A percentile compares a stretch with the other conserved stretches of the same genome.
These are phyloP conservation scores for Ilyonectria destructans DNA, from an alignment of 2,329 filamentous ascomycete species.

Conservation along the genomic window DNA sequence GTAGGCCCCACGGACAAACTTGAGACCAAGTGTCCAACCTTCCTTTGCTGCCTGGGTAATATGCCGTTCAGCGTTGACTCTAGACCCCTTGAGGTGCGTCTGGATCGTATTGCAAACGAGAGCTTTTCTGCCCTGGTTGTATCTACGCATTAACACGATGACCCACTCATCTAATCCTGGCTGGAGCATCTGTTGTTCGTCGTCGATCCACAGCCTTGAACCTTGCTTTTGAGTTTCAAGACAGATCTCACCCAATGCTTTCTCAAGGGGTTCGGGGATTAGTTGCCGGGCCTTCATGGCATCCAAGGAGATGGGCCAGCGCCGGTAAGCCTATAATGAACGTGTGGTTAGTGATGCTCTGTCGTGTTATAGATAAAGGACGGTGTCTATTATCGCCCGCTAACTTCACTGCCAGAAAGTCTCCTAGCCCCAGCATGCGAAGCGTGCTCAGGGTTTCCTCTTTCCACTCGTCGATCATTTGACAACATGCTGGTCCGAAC, in stretches of 20 bases:
- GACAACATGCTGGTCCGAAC: slow-evolving; percentile 2
- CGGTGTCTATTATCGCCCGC: slow-evolving; percentile 3
- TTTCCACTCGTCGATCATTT: slow-evolving; percentile 60
- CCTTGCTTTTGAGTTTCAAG: slow-evolving; percentile 52
- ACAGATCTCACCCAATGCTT: slow-evolving; percentile 58
- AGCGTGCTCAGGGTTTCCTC: slow-evolving; percentile 67
- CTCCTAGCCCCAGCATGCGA: slow-evolving; percentile 63
- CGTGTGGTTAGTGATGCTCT: too few species aligned
- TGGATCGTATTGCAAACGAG: slow-evolving; percentile 67
- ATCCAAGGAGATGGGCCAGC: slow-evolving; percentile 55
- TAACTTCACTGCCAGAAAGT: slow-evolving; percentile 73
- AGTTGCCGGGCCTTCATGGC: slow-evolving; percentile 53
- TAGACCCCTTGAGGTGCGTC: slow-evolving; percentile 65
- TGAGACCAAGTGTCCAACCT: slow-evolving; percentile 67
- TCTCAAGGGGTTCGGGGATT: slow-evolving; percentile 56
- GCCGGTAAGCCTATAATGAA: slow-evolving; percentile 54
- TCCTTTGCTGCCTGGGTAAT: slow-evolving; percentile 61
- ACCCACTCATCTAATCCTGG: slow-evolving; percentile 50
- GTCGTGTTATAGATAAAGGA: too few species aligned
- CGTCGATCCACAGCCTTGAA: slow-evolving; percentile 60
- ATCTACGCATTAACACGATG: slow-evolving; percentile 53
- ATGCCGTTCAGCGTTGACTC: slow-evolving; percentile 59
- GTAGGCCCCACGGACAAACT: slow-evolving; percentile 71
- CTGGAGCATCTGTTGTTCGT: slow-evolving; percentile 61
- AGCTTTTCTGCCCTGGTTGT: slow-evolving; percentile 54